A percentile compares a stretch with the other conserved stretches of the same genome.
These are phyloP conservation scores for Paradendryphiella salina DNA, from an alignment of 2,329 filamentous ascomycete genomes.

Conservation along the genomic window DNA sequence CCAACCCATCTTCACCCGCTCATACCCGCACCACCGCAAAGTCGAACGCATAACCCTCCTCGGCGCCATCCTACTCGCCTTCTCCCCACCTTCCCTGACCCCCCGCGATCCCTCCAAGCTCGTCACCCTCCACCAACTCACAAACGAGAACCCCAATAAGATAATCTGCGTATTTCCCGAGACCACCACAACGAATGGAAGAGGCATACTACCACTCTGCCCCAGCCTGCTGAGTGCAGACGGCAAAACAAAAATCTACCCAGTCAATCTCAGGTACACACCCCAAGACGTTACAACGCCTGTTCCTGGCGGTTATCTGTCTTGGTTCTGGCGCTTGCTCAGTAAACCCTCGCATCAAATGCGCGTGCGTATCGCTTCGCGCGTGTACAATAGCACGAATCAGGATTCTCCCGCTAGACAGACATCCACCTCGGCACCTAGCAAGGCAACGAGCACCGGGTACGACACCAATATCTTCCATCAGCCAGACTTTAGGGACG, in stretches of 20 bases:
- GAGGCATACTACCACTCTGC: constrained; percentile 82
- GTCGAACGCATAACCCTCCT: constrained; percentile 79
- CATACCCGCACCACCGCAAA: constrained; percentile 72
- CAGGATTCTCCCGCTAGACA: constrained; percentile 22
- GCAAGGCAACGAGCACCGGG: constrained; percentile 25
- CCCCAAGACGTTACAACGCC: constrained; percentile 90
- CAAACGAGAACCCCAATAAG: constrained; percentile 70
- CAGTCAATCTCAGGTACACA: constrained; percentile 85
- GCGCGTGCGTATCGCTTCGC: constrained; percentile 84
- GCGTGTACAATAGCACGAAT: constrained; percentile 54
- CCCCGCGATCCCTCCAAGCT: constrained; percentile 43
- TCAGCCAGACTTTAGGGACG: constrained; percentile 30
- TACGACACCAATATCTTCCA: constrained; percentile 44
- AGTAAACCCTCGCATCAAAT: constrained; percentile 86
- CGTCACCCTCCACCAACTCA: constrained; percentile 53
- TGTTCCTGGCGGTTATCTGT: constrained; percentile 70
- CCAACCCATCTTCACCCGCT: constrained; percentile 89
- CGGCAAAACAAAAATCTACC: constrained; percentile 76
- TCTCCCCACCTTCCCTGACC: constrained; percentile 59
- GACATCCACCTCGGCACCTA: constrained; percentile 1
- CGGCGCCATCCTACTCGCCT: constrained; percentile 72
- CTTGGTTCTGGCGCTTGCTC: constrained; percentile 84
- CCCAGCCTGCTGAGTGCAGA: constrained; percentile 73
- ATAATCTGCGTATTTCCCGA: constrained; percentile 90
- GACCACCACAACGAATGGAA: constrained; percentile 90